phyloP scores from a whole-genome alignment of 2,329 filamentous ascomycete species.

The Chaetomium sp. region DNA sequence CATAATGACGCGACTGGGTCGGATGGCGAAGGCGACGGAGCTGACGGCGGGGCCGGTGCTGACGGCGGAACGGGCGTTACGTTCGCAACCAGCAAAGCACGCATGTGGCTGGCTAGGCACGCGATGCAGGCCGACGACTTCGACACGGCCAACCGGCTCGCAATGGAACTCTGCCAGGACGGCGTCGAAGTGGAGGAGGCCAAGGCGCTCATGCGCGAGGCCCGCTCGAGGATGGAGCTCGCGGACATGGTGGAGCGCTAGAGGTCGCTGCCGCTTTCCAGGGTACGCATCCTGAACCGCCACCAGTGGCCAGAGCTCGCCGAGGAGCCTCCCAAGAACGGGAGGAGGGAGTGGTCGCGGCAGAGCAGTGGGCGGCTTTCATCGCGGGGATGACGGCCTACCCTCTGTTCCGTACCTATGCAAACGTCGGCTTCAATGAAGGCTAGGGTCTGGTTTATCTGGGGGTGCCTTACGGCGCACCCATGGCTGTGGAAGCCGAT shows the following conservation, averaged over 20 bases:
- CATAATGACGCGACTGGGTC: constrained; percentile 56
- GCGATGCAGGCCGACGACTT: constrained; percentile 78
- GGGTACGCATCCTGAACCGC: not conserved
- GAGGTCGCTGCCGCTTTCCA: constrained; percentile 13
- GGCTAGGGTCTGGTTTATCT: not conserved
- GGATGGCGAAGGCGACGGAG: constrained; percentile 44
- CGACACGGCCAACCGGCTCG: constrained; percentile 73
- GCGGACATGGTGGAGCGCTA: constrained; percentile 24
- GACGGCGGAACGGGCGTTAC: constrained; percentile 76
- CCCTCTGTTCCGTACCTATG: not conserved
- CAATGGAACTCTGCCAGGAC: constrained; percentile 91
- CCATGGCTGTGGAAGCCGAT: not conserved
- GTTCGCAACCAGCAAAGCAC: constrained; percentile 84
- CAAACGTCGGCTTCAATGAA: not conserved
- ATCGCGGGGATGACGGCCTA: constrained; percentile 2
- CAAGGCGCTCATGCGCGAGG: constrained; percentile 86
- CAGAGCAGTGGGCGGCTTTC: constrained; percentile 7
- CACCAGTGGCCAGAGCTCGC: constrained; percentile 1
- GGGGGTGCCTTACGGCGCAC: not conserved
- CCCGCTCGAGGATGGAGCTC: constrained; percentile 71
- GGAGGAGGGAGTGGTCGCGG: constrained; percentile 9
- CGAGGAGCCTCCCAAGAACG: not conserved
- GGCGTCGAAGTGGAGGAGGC: constrained; percentile 96
- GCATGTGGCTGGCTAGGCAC: constrained; percentile 88
- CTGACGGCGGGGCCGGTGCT: constrained; percentile 35